These are phyloP conservation scores for Syzygium syzygioides DNA, from an alignment of 441 rosid genomes.

Conservation along the genomic window DNA sequence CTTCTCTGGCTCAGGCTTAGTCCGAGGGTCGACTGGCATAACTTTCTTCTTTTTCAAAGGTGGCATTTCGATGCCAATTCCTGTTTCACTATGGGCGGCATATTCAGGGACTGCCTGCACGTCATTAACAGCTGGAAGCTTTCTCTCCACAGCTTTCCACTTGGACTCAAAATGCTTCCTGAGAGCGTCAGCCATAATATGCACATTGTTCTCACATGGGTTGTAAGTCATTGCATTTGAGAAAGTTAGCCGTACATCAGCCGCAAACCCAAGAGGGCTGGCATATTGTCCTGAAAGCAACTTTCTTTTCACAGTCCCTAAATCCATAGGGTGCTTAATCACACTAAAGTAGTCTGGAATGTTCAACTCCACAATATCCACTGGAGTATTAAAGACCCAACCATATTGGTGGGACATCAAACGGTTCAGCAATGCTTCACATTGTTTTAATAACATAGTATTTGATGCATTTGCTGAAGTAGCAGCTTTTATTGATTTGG, in stretches of 20 bases:
- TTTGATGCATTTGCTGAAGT: constrained; percentile 20
- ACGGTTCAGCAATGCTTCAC: constrained; percentile 47
- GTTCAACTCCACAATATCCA: constrained; percentile 69
- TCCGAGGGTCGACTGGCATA: constrained; percentile 22
- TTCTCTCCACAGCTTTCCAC: constrained; percentile 81
- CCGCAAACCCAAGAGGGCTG: constrained; percentile 56
- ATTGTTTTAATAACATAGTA: constrained; percentile 56
- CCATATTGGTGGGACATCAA: constrained; percentile 59
- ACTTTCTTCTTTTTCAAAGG: too few relatives aligned
- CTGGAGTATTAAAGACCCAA: constrained; percentile 71
- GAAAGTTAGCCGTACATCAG: constrained; percentile 80
- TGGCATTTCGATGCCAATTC: too few relatives aligned
- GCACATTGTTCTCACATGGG: constrained; percentile 75
- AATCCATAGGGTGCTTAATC: constrained; percentile 89
- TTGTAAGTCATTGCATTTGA: constrained; percentile 82
- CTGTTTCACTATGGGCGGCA: too few relatives aligned
- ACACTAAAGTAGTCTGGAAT: constrained; percentile 83
- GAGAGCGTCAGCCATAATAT: constrained; percentile 60
- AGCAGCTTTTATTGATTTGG: constrained; percentile 23
- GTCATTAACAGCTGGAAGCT: too few relatives aligned
- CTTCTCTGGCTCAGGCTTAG: constrained; percentile 32
- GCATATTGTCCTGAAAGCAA: constrained; percentile 49
- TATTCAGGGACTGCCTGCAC: too few relatives aligned
- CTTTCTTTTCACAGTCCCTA: constrained; percentile 68
- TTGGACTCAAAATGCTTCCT: constrained; percentile 58